These are phyloP conservation scores for Sphaceloma murrayae DNA, from an alignment of 2,329 filamentous ascomycete genomes.

Conservation along the genomic window DNA sequence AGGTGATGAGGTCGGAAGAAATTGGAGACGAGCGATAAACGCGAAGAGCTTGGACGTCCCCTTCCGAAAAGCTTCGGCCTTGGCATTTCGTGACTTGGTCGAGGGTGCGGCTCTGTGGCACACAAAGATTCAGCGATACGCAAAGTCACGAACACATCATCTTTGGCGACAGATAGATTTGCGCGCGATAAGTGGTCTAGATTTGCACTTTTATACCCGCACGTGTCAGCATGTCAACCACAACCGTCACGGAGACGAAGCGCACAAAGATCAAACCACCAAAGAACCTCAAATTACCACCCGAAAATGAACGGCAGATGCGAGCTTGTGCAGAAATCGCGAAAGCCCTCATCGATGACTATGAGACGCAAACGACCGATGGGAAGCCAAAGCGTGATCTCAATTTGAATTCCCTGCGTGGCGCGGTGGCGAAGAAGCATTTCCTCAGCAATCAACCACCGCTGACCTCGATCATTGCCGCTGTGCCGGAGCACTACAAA, in stretches of 20 bases:
- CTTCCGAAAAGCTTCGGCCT: conserved; percentile 13
- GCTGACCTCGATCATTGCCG: conserved; percentile 91
- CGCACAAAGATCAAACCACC: conserved; percentile 45
- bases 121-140: conserved; percentile 1
- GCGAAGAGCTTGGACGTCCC: conserved; percentile 14
- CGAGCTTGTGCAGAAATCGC: conserved; percentile 93
- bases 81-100: conserved; percentile 14
- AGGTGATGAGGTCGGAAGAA: conserved; percentile 1
- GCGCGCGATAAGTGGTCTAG: background rate
- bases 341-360: conserved; percentile 85
- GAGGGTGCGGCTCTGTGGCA: background rate
- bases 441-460: conserved; percentile 79
- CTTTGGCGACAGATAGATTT: too few species aligned
- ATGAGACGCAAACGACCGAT: conserved; percentile 68
- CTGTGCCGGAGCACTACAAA: conserved; percentile 98
- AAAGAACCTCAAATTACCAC: conserved; percentile 67
- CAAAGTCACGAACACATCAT: too few species aligned
- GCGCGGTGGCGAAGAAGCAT: conserved; percentile 88
- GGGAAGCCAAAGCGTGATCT: conserved; percentile 70
- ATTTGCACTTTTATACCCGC: background rate
- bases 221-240: conserved; percentile 50
- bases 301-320: conserved; percentile 90
- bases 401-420: conserved; percentile 81
- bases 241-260: conserved; percentile 46
- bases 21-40: conserved; percentile 10